phyloP scores from a whole-genome alignment of 1,284 basidiomycete species.

The Ganoderma multipileum region DNA sequence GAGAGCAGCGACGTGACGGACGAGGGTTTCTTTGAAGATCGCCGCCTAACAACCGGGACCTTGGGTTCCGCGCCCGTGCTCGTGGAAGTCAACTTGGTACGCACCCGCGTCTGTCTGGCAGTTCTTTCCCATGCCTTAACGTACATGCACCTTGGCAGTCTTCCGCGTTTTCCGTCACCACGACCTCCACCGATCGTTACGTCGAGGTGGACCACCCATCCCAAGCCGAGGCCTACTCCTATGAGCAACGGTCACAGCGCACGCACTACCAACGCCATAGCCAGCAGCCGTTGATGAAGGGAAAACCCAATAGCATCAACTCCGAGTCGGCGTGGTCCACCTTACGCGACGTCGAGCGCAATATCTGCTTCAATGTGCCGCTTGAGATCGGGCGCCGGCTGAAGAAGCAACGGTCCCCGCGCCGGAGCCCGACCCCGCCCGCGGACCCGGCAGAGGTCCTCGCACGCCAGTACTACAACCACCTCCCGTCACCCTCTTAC shows the following conservation, averaged over 20 bases:
- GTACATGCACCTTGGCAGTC: conserved; percentile 37
- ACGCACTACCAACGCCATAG: conserved; percentile 12
- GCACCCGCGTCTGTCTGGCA: conserved; percentile 20
- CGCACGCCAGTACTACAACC: conserved; percentile 41
- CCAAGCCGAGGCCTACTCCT: conserved; percentile 22
- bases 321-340: conserved; percentile 32
- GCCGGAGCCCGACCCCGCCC: conserved; percentile 29
- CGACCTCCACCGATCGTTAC: conserved; percentile 56
- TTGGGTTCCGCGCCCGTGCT: conserved; percentile 37
- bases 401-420: conserved; percentile 31
- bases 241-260: conserved; percentile 17
- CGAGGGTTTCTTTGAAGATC: conserved; percentile 41
- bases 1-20: conserved; percentile 30
- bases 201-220: conserved; percentile 44
- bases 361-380: conserved; percentile 33
- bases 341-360: conserved; percentile 29
- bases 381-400: conserved; percentile 33
- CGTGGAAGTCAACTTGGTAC: conserved; percentile 43
- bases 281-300: conserved; percentile 1
- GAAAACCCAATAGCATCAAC: conserved; percentile 1
- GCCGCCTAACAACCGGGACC: conserved; percentile 32
- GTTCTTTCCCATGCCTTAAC: conserved; percentile 13
- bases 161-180: conserved; percentile 59
- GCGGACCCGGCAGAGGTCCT: conserved; percentile 41
- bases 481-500: conserved; percentile 26